phyloP scores from a whole-genome alignment of 176 grass and related monocot genomes.

The Carex parvula region DNA sequence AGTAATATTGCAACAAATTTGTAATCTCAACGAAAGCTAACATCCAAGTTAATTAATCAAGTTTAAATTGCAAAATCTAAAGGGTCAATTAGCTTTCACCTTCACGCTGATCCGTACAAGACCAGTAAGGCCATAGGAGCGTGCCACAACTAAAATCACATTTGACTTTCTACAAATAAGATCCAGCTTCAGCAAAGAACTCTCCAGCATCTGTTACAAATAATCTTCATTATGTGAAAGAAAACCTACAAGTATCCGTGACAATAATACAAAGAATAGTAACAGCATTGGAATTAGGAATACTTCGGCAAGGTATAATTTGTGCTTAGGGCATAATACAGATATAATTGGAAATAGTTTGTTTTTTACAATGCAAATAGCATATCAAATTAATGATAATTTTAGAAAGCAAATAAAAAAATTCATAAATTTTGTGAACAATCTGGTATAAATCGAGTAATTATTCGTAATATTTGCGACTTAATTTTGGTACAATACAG shows the following conservation, averaged over 20 bases:
- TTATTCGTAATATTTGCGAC: not conserved
- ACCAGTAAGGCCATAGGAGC: constrained; percentile 87
- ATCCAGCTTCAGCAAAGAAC: constrained; percentile 80
- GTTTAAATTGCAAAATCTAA: not conserved
- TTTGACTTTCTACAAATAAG: constrained; percentile 66
- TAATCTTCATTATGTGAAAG: not conserved
- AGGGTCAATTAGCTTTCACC: constrained; percentile 41
- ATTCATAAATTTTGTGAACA: not conserved
- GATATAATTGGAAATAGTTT: not conserved
- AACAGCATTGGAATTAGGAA: not conserved
- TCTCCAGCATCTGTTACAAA: constrained; percentile 57
- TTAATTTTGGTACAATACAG: not conserved
- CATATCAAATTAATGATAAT: not conserved
- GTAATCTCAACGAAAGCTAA: not conserved
- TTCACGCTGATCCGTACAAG: constrained; percentile 82
- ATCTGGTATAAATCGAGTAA: not conserved
- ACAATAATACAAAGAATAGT: constrained; percentile 22
- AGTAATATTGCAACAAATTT: not conserved
- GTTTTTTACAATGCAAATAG: not conserved
- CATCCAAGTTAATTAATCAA: not conserved
- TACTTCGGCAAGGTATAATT: not conserved
- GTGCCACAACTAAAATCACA: constrained; percentile 68
- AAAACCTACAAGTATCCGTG: constrained; percentile 1
- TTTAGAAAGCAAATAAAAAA: not conserved
- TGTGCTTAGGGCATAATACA: not conserved